Percentiles rank a stretch among this genome's conserved stretches.
Evolutionary conservation across 495 filamentous ascomycete genomes (phyloP).

Genomic region (Cairneyella variabilis): DNA sequence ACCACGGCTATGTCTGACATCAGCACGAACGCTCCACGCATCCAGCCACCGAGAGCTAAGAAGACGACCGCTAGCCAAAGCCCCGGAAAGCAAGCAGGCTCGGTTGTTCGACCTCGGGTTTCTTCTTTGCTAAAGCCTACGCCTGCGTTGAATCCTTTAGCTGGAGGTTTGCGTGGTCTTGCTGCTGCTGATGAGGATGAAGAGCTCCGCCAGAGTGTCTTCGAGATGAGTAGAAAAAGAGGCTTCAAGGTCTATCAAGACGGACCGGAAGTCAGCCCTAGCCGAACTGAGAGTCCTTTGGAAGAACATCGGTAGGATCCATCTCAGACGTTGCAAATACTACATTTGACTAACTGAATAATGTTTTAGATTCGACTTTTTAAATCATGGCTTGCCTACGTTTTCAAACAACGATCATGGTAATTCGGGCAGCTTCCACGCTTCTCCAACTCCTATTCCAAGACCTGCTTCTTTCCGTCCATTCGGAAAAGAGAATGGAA

Average conservation of each 20-base stretch:
- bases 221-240: slow-evolving; percentile 19
- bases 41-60: slow-evolving; percentile 3
- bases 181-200: slow-evolving; percentile 20
- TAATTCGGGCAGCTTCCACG: neutral
- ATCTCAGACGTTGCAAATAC: neutral
- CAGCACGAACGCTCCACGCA: slow-evolving; percentile 14
- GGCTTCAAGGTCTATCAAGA: slow-evolving; percentile 34
- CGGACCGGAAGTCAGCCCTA: slow-evolving; percentile 26
- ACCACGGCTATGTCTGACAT: slow-evolving; percentile 4
- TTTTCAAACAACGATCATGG: neutral
- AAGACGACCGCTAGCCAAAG: neutral
- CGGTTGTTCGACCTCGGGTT: neutral
- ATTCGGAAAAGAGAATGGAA: slow-evolving; percentile 17
- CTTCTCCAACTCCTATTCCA: slow-evolving; percentile 17
- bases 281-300: slow-evolving; percentile 26
- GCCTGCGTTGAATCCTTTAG: slow-evolving; percentile 18
- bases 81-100: slow-evolving; percentile 1
- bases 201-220: slow-evolving; percentile 19
- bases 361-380: slow-evolving; percentile 19
- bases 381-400: slow-evolving; percentile 8
- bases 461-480: slow-evolving; percentile 7
- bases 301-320: slow-evolving; percentile 26
- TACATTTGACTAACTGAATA: neutral
- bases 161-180: slow-evolving; percentile 4
- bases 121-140: neutral